Evolutionary conservation across 2,329 filamentous ascomycete species (phyloP).

Genomic region (Sporothrix globosa): DNA sequence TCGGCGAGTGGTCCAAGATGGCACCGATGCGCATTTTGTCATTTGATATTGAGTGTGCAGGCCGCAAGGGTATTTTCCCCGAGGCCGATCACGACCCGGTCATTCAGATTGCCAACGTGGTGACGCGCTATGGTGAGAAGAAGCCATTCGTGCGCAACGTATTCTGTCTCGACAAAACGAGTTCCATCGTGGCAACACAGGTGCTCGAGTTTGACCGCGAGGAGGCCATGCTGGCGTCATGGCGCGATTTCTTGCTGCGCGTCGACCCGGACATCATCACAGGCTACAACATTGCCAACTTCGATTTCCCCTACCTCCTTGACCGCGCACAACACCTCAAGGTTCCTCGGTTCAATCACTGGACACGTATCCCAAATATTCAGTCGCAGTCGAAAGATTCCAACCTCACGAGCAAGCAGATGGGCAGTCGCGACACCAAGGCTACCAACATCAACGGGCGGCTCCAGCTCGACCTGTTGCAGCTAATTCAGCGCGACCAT

Average conservation of each 20-base stretch:
- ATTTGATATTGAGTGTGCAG: slow-evolving; percentile 98
- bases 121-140: slow-evolving; percentile 90
- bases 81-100: slow-evolving; percentile 90
- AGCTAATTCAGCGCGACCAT: slow-evolving; percentile 91
- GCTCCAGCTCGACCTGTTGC: slow-evolving; percentile 90
- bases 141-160: slow-evolving; percentile 97
- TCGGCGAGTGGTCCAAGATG: slow-evolving; percentile 98
- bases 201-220: slow-evolving; percentile 82
- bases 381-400: slow-evolving; percentile 74
- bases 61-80: slow-evolving; percentile 95
- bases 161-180: slow-evolving; percentile 91
- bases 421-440: slow-evolving; percentile 95
- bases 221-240: slow-evolving; percentile 86
- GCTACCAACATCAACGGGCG: slow-evolving; percentile 92
- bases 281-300: slow-evolving; percentile 98
- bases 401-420: slow-evolving; percentile 96
- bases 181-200: slow-evolving; percentile 91
- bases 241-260: slow-evolving; percentile 86
- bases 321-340: slow-evolving; percentile 86
- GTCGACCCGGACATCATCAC: slow-evolving; percentile 97
- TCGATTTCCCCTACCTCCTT: slow-evolving; percentile 95
- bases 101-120: slow-evolving; percentile 96
- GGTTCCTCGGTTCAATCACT: slow-evolving; percentile 78
- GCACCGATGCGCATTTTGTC: slow-evolving; percentile 89
- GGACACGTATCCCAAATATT: slow-evolving; percentile 75